phyloP scores from a whole-genome alignment of 331 rosid species.

The Telfairia occidentalis region DNA sequence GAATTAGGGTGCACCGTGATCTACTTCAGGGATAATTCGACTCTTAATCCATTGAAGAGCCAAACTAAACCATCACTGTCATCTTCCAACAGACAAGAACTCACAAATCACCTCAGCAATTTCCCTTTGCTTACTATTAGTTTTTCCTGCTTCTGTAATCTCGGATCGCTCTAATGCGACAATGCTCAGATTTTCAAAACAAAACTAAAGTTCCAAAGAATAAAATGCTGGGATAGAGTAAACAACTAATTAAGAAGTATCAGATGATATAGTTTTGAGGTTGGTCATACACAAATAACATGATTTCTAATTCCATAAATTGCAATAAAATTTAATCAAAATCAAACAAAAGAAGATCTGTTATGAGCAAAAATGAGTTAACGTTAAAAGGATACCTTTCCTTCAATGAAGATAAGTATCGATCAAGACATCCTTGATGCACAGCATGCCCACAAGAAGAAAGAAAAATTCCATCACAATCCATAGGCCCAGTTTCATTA shows the following conservation, averaged over 20 bases:
- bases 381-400: conserved; percentile 47
- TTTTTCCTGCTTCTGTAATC: neutral
- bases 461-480: conserved; percentile 80
- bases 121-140: neutral
- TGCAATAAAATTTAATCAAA: neutral
- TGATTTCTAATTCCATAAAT: neutral
- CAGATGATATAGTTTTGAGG: neutral
- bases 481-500: conserved; percentile 65
- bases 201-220: neutral
- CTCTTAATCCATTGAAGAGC: neutral
- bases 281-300: neutral
- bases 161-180: neutral
- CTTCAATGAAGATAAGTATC: conserved; percentile 71
- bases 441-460: conserved; percentile 99
- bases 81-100: neutral
- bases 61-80: neutral
- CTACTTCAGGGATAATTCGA: neutral
- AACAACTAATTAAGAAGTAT: neutral
- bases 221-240: neutral
- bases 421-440: conserved; percentile 89
- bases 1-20: neutral
- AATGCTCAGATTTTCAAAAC: neutral
- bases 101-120: neutral
- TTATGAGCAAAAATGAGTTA: neutral
- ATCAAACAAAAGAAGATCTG: neutral